Evolutionary conservation across 2,329 filamentous ascomycete species (phyloP).

Genomic region (Hypomyces perniciosus): DNA sequence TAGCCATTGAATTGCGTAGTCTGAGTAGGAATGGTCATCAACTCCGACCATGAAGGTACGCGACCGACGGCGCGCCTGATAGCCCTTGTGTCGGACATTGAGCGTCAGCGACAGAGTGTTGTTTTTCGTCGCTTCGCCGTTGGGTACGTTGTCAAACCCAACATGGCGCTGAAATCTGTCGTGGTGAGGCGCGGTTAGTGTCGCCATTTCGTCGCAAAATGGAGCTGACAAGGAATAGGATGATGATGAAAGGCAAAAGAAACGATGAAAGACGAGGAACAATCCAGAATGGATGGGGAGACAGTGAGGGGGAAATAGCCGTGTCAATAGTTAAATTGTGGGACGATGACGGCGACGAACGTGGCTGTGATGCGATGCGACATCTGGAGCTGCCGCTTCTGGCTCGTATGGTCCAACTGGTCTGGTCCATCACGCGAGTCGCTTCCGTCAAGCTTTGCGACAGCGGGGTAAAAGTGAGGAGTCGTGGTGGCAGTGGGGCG

Average conservation of each 20-base stretch:
- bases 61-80: slow-evolving; percentile 71
- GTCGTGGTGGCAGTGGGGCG: background rate
- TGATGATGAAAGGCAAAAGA: background rate
- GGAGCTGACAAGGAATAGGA: background rate
- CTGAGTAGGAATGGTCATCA: slow-evolving; percentile 86
- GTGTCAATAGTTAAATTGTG: background rate
- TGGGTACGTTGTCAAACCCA: slow-evolving; percentile 54
- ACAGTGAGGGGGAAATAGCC: slow-evolving; percentile 4
- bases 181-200: slow-evolving; percentile 36
- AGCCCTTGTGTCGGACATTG: slow-evolving; percentile 80
- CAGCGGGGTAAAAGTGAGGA: slow-evolving; percentile 21
- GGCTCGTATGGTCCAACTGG: background rate
- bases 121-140: slow-evolving; percentile 52
- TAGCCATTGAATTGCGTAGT: slow-evolving; percentile 88
- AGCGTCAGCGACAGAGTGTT: slow-evolving; percentile 68
- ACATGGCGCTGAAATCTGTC: slow-evolving; percentile 55
- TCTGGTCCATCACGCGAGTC: background rate
- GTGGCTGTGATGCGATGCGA: slow-evolving; percentile 4
- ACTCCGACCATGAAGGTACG: slow-evolving; percentile 87
- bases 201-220: slow-evolving; percentile 29
- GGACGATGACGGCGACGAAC: slow-evolving; percentile 1
- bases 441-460: slow-evolving; percentile 16
- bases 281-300: background rate
- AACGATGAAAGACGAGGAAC: background rate
- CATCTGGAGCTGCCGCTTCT: slow-evolving; percentile 1